Percentiles rank a stretch among this genome's conserved stretches.
These are phyloP conservation scores for Candida broadrunensis DNA, from an alignment of 805 yeast genomes.

Conservation along the genomic window DNA sequence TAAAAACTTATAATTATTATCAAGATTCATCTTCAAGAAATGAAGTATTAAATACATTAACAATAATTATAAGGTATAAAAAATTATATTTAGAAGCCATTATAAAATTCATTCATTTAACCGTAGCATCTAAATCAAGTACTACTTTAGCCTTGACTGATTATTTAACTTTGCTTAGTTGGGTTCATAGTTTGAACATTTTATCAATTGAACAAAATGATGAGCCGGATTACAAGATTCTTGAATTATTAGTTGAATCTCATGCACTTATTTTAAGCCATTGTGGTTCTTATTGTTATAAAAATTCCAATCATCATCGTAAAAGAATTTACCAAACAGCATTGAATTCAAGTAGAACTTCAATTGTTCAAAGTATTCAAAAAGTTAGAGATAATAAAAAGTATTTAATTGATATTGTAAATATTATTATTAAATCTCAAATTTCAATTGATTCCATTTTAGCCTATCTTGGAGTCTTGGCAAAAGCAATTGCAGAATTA, in stretches of 20 bases:
- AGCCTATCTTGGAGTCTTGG: constrained; percentile 3
- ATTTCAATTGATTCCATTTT: neutral
- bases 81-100: constrained; percentile 33
- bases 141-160: constrained; percentile 50
- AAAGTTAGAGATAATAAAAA: neutral
- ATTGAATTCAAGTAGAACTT: constrained; percentile 23
- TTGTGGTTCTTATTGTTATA: constrained; percentile 8
- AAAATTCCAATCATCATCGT: constrained; percentile 9
- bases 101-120: constrained; percentile 34
- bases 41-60: constrained; percentile 39
- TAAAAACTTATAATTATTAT: constrained; percentile 49
- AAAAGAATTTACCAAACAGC: constrained; percentile 26
- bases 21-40: constrained; percentile 49
- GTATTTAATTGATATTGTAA: neutral
- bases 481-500: constrained; percentile 7
- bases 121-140: constrained; percentile 16
- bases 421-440: neutral
- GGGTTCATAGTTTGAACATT: constrained; percentile 45
- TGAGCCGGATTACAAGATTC: constrained; percentile 14
- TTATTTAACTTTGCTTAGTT: constrained; percentile 53
- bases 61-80: constrained; percentile 28
- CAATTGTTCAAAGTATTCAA: constrained; percentile 2
- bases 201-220: constrained; percentile 9
- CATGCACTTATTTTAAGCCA: constrained; percentile 39
- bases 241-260: constrained; percentile 15